Evolutionary conservation across 352 stramenopile species (phyloP), one percentile per base, ranked within the genome.

Genomic region (Globisporangium rhizosaccharum): DNA sequence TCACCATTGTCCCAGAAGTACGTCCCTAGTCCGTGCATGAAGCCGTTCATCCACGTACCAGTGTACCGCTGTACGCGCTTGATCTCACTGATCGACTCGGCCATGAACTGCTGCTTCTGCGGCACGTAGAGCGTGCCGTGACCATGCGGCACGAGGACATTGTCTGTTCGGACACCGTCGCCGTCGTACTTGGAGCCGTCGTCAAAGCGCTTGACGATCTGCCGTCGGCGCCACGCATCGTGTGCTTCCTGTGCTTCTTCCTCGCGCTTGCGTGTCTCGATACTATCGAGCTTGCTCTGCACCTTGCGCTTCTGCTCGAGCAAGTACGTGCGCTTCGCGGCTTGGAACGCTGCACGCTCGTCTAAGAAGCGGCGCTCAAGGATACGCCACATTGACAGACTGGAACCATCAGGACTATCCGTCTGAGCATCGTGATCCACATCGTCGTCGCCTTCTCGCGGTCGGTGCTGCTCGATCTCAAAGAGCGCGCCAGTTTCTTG

Each of bases 171-270:
- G 50, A 82, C 51, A 39, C 76, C 77, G 58, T 87, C 77, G 8
- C 80, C 80, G 23, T 88, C 77, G 54, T 88, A 90, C 64, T 90
- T 90, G 56, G 62, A 76, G 57, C 80, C 77, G 47, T 90, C 73
- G 17, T 82, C 67, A 20, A 77, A 85, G n/a, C 75, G 72, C 49
- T 77, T 85, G 23, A 85, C 67, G 39, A 87, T 82, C 61, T 87
- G 75, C 23, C 77, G 67, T 15, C 52, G 56, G 49, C 60, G 64
- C 77, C 77, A 85, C 2, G 61, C 67, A 14, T 79, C 60, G 18
- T 72, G 56, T 0, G 69, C 75, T 1, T 61, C 41, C 14, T 59
- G 63, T 36, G 83, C 69, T 28, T 71, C 45, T 12, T 80, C 55
- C 2, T 74, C 62, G 48, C 65, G 67, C 37, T 73, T 58, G 15